These are phyloP conservation scores for Tremellales sp. DNA, from an alignment of 1,284 basidiomycete genomes.

Conservation along the genomic window DNA sequence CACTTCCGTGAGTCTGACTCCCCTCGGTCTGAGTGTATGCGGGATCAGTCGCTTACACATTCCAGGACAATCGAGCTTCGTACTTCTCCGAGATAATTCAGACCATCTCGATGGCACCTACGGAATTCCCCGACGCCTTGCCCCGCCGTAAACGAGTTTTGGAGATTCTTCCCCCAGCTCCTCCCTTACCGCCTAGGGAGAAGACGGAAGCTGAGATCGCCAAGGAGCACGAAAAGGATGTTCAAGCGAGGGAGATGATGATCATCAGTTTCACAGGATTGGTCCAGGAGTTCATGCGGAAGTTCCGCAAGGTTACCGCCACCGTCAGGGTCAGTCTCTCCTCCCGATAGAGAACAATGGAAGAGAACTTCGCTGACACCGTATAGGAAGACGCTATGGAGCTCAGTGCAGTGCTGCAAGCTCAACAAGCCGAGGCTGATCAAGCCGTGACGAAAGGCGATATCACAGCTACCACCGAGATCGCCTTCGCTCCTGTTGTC, in stretches of 20 bases:
- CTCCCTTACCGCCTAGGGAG: constrained; percentile 78
- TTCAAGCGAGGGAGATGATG: constrained; percentile 71
- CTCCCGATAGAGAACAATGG: background rate
- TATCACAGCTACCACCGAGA: background rate
- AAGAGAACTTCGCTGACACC: background rate
- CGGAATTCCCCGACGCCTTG: constrained; percentile 85
- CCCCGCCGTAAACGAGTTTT: constrained; percentile 77
- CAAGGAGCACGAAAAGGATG: constrained; percentile 76
- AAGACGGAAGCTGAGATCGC: constrained; percentile 80
- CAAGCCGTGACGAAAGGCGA: background rate
- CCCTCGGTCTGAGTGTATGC: background rate
- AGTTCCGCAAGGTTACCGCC: constrained; percentile 87
- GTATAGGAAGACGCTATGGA: constrained; percentile 23
- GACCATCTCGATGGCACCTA: constrained; percentile 70
- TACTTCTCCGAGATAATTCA: constrained; percentile 76
- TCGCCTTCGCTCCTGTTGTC: too few species aligned
- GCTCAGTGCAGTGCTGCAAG: constrained; percentile 7
- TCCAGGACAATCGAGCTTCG: constrained; percentile 58
- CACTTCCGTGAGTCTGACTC: constrained; percentile 34
- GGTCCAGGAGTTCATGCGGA: constrained; percentile 81
- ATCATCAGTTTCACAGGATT: constrained; percentile 84
- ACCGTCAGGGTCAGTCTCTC: constrained; percentile 62
- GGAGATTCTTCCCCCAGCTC: constrained; percentile 81
- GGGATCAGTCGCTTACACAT: background rate
- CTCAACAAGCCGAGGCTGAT: background rate